Percentiles rank a stretch among this genome's conserved stretches.
Evolutionary conservation across 495 filamentous ascomycete species (phyloP).

Genomic region (Parachaetomium inaequale): DNA sequence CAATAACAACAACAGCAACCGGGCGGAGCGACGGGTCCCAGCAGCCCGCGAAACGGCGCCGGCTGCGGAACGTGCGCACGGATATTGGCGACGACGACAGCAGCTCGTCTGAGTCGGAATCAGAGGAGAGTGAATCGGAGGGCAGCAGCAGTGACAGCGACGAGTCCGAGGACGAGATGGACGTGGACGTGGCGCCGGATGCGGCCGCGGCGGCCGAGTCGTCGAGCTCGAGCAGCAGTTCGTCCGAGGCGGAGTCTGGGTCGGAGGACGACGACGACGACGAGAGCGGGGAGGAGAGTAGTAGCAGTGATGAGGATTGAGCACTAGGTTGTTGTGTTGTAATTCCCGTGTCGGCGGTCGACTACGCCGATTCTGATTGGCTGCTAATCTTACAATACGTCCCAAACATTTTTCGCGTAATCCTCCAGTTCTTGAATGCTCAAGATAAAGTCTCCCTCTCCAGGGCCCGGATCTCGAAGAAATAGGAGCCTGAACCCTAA

Average conservation of each 20-base stretch:
- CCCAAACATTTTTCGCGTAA: too few relatives aligned
- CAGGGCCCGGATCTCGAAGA: too few relatives aligned
- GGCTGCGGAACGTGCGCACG: constrained; percentile 50
- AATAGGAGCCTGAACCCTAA: too few relatives aligned
- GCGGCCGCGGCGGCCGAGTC: constrained; percentile 11
- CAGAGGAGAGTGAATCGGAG: constrained; percentile 30
- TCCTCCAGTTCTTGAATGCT: too few relatives aligned
- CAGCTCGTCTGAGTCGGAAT: constrained; percentile 35
- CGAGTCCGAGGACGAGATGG: constrained; percentile 32
- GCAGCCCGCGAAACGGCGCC: constrained; percentile 51
- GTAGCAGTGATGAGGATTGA: constrained; percentile 19
- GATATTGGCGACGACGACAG: constrained; percentile 32
- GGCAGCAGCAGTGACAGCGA: constrained; percentile 22
- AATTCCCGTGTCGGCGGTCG: too few relatives aligned
- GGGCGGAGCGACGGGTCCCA: constrained; percentile 40
- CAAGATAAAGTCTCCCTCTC: too few relatives aligned
- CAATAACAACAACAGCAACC: background rate
- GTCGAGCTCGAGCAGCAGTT: constrained; percentile 24
- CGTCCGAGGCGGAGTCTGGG: constrained; percentile 20
- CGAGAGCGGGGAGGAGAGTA: constrained; percentile 16
- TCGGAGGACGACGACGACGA: constrained; percentile 16
- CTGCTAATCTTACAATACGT: too few relatives aligned
- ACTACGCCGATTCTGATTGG: too few relatives aligned
- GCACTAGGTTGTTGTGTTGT: background rate
- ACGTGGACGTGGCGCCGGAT: constrained; percentile 19